Evolutionary conservation across 2,329 filamentous ascomycete genomes (phyloP).

Genomic region (Botrytis fragariae): DNA sequence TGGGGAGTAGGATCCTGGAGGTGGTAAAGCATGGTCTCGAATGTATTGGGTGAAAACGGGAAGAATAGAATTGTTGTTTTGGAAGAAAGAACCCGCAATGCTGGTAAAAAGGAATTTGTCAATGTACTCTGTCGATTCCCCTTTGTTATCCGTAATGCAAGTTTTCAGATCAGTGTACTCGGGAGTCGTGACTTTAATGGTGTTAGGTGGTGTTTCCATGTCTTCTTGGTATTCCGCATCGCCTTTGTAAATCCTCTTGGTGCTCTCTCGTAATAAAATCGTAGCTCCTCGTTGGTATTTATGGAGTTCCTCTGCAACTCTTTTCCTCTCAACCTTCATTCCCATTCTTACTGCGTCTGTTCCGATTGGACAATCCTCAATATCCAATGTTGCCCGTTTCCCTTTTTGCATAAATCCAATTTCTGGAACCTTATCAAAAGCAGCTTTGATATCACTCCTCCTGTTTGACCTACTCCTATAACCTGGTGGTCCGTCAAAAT

Average conservation of each 20-base stretch:
- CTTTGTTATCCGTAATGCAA: constrained; percentile 84
- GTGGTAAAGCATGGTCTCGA: constrained; percentile 70
- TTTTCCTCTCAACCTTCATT: constrained; percentile 73
- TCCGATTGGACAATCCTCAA: constrained; percentile 95
- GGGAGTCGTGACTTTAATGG: constrained; percentile 41
- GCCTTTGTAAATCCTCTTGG: constrained; percentile 60
- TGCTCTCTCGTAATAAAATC: constrained; percentile 83
- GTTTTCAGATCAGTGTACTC: constrained; percentile 74
- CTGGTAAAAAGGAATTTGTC: constrained; percentile 80
- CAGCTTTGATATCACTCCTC: constrained; percentile 51
- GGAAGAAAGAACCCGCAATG: constrained; percentile 93
- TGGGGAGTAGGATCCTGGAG: constrained; percentile 39
- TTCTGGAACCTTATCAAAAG: constrained; percentile 65
- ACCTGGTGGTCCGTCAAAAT: constrained; percentile 77
- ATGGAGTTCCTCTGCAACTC: constrained; percentile 66
- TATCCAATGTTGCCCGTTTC: constrained; percentile 77
- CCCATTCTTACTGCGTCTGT: constrained; percentile 81
- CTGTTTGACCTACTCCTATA: constrained; percentile 46
- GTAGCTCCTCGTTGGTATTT: constrained; percentile 82
- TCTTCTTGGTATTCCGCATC: constrained; percentile 30
- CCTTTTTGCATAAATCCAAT: constrained; percentile 92
- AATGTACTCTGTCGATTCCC: constrained; percentile 82
- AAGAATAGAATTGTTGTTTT: constrained; percentile 99
- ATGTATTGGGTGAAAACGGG: constrained; percentile 83
- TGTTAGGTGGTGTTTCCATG: constrained; percentile 34